Evolutionary conservation across 495 filamentous ascomycete genomes (phyloP).

Genomic region (Neurospora cerealis): DNA sequence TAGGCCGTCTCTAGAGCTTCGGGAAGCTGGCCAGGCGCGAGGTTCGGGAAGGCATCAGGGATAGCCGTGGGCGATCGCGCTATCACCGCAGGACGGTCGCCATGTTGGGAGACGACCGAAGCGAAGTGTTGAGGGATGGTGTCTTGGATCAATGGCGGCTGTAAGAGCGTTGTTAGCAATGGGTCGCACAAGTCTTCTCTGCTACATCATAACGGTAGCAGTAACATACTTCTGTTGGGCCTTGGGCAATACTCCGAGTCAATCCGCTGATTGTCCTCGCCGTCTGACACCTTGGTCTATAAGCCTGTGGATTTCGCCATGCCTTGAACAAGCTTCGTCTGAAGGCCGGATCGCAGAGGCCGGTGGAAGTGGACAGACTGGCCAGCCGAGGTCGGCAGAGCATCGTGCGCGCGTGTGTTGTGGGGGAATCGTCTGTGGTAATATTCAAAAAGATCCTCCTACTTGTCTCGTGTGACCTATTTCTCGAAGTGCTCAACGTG

Average conservation of each 20-base stretch:
- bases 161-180: neutral
- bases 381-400: neutral
- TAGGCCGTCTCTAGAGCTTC: constrained; percentile 36
- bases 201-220: neutral
- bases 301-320: neutral
- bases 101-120: constrained; percentile 55
- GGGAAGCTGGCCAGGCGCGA: constrained; percentile 4
- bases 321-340: neutral
- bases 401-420: neutral
- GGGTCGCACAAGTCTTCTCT: neutral
- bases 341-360: neutral
- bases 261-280: constrained; percentile 1
- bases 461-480: neutral
- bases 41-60: constrained; percentile 4
- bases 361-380: neutral
- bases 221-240: constrained; percentile 3
- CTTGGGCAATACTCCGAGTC: constrained; percentile 1
- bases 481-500: neutral
- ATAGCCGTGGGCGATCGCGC: constrained; percentile 25
- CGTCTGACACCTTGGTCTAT: neutral
- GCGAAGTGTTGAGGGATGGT: constrained; percentile 80
- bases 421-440: neutral
- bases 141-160: constrained; percentile 20
- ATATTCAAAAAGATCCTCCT: neutral
- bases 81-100: constrained; percentile 58